Evolutionary conservation across 768 basidiomycete species (phyloP), one percentile per base, ranked within the genome.

Genomic region (Mycena crocata): DNA sequence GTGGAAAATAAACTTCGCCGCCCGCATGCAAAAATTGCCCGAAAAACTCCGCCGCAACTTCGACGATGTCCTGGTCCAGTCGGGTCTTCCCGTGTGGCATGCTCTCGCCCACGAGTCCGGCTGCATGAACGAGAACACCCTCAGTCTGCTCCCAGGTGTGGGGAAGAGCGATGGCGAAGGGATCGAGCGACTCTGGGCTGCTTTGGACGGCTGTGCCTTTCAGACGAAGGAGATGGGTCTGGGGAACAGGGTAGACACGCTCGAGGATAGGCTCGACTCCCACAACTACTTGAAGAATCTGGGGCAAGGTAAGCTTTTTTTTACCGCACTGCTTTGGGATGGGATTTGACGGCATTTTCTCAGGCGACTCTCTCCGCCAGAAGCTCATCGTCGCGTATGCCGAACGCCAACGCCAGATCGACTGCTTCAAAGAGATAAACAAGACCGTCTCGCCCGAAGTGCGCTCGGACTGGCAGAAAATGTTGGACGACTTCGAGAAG

Each of bases 221-320:
- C 74, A 71, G 28, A 80, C 76, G 0, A 71, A 72, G 12, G 77
- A 81, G 23, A 79, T 77, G 77, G 73, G 73, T 0, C 72, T 72
- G 0, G 75, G 76, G 0, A 40, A 62, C 2, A 62, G 73, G 0
- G 54, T 67, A 6, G 76, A 78, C 26, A 72, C 71, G 0, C 23
- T 82, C 2, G 76, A 81, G 32, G 66, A 68, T 21, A 48, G 48
- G 28, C 28, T 49, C 10, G 78, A 80, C 37, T 48, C 69, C 17
- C 73, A 57, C 24, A 68, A 68, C 39, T 62, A 35, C 35, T 24
- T 50, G n/a, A 71, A 71, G 49, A 64, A 67, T 37, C 17, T 68
- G 3, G 45, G 44, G 9, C 30, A 52, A 52, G 50, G 50, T 52
- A 21, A 14, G 26, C 12, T 12, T 24, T 39, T 19, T 8, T 6